Evolutionary conservation across 306 rosid species (phyloP), one percentile per base, ranked within the genome.

Genomic region (Bauhinia variegata): DNA sequence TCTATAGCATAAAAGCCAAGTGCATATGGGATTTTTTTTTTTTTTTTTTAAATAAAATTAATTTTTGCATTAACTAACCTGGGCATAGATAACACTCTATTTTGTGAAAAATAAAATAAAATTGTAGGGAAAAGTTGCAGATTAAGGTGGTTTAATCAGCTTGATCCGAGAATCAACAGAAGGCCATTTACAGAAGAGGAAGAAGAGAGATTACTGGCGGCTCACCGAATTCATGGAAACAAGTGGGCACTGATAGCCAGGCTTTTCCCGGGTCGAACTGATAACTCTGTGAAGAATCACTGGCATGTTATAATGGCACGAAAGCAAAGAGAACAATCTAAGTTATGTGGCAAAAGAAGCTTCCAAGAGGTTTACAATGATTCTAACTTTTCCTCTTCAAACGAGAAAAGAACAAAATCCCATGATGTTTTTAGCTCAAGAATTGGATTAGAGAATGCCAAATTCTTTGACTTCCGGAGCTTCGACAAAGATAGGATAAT

Each of bases 261-360:
- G 61, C 84, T 90, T 8, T 95, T 95, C 57, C 96, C 96, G 0
- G 96, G 99, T 9, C 70, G 99, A 54, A 95, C 99, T 0, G 99
- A 90, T 54, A 95, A 95, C 50, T 91, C 99, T 17, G 99, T 95
- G 54, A 95, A 95, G 88, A 95, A 95, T 44, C 99, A 95, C 49
- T 95, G 99, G 99, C 99, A 95, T 47, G 99, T 95, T 39, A 79
- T 95, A 5, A 90, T 88, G 96, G 99, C 99, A 9, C 80, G 99
- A 66, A 86, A 84, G 51, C 96, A 93, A 80, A 84, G 97, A 75
- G 96, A 92, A 65, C 91, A 87, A 9, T 89, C 98, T 32, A 92
- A 89, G 83, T 31, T 81, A 10, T 80, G 87, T 43, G 88, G 85
- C 23, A 85, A 87, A 53, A 80, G 85, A 79, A 84, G 70, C 3